A percentile compares a stretch with the other conserved stretches of the same genome.
phyloP scores from a whole-genome alignment of 768 basidiomycete species.

The Symmetrospora coprosmae region DNA sequence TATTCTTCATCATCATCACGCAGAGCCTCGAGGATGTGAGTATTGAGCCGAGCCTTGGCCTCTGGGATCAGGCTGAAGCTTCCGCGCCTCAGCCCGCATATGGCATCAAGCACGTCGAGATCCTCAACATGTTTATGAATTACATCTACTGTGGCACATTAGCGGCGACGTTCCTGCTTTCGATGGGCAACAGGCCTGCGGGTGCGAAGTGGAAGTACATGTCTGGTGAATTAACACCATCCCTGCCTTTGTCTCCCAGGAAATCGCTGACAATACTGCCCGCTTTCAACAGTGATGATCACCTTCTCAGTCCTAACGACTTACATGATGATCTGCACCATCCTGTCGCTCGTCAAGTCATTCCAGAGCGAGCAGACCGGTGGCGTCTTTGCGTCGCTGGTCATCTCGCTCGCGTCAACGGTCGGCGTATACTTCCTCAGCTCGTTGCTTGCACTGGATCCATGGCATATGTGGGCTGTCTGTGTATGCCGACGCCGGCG shows the following conservation, averaged over 20 bases:
- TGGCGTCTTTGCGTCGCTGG: constrained; percentile 54
- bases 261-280: not conserved
- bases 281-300: constrained; percentile 32
- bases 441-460: constrained; percentile 73
- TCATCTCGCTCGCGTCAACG: constrained; percentile 52
- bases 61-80: not conserved
- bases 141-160: constrained; percentile 72
- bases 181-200: constrained; percentile 69
- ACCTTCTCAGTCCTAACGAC: constrained; percentile 62
- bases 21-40: constrained; percentile 59
- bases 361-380: constrained; percentile 48
- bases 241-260: constrained; percentile 24
- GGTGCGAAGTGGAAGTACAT: constrained; percentile 79
- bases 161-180: constrained; percentile 78
- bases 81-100: constrained; percentile 15
- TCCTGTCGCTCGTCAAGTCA: constrained; percentile 64
- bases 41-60: not conserved
- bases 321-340: constrained; percentile 69
- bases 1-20: constrained; percentile 50
- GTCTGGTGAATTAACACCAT: constrained; percentile 43
- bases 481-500: too few relatives aligned
- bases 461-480: constrained; percentile 48
- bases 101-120: constrained; percentile 25
- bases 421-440: constrained; percentile 52
- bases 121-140: constrained; percentile 39